Percentiles rank a stretch among this genome's conserved stretches.
phyloP scores from a whole-genome alignment of 2,329 filamentous ascomycete species.

The Colletotrichum cuscutae region DNA sequence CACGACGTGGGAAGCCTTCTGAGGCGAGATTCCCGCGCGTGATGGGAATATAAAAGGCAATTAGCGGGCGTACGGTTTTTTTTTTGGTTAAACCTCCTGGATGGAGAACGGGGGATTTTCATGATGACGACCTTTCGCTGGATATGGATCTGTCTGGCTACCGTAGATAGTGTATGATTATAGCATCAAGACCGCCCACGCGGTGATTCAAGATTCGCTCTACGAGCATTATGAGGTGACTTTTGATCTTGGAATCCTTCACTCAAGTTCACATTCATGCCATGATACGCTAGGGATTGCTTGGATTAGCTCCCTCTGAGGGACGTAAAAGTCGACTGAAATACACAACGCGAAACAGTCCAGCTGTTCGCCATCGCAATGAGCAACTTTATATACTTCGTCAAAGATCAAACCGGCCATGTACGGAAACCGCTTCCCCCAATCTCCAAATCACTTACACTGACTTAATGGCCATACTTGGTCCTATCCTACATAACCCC shows the following conservation, averaged over 20 bases:
- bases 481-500: not conserved
- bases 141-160: not conserved
- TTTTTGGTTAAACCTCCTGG: not conserved
- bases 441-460: no score
- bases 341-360: not conserved
- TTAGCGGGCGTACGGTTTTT: not conserved
- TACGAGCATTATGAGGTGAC: not conserved
- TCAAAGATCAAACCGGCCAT: not conserved
- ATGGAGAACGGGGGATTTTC: not conserved
- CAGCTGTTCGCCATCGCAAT: no score
- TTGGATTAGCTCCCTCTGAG: not conserved
- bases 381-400: not conserved
- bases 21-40: constrained; percentile 15
- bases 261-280: not conserved
- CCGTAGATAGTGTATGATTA: constrained; percentile 4
- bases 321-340: not conserved
- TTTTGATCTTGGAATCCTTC: not conserved
- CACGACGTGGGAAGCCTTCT: constrained; percentile 48
- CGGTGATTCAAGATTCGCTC: not conserved
- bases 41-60: not conserved
- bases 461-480: not conserved
- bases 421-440: not conserved
- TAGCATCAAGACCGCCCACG: constrained; percentile 7
- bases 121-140: not conserved
- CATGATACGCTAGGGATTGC: not conserved